Evolutionary conservation across 164 flowering plant genomes (phyloP).

Genomic region (Magnolia sinica): DNA sequence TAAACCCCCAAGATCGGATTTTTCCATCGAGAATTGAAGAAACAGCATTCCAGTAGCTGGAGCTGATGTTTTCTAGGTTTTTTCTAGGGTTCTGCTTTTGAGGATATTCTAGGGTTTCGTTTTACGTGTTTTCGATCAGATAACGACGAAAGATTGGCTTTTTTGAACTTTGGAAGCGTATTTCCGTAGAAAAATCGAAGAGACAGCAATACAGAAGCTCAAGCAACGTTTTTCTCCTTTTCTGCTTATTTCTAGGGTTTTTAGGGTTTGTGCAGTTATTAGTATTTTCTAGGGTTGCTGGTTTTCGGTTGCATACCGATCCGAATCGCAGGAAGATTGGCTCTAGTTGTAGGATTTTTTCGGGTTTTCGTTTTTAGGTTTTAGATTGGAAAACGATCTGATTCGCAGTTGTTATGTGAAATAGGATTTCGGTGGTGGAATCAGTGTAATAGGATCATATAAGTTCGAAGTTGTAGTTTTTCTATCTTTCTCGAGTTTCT

Average conservation of each 20-base stretch:
- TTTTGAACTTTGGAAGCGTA: not conserved
- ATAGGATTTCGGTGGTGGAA: not conserved
- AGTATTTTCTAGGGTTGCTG: too few species aligned
- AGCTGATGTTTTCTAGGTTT: not conserved
- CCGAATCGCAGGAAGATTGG: too few species aligned
- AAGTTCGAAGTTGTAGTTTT: not conserved
- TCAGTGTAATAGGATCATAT: not conserved
- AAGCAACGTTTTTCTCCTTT: not conserved
- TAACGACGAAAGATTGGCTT: not conserved
- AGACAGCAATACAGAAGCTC: not conserved
- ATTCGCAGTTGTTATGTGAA: not conserved
- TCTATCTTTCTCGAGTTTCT: not conserved
- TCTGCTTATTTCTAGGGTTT: not conserved
- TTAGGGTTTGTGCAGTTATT: too few species aligned
- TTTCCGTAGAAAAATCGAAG: not conserved
- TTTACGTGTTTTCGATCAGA: not conserved
- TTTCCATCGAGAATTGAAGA: not conserved
- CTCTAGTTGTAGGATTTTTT: not conserved
- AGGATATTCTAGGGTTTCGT: not conserved
- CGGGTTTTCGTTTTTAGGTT: not conserved
- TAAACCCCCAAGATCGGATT: constrained; percentile 11
- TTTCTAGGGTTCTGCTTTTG: not conserved
- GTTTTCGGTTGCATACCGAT: too few species aligned
- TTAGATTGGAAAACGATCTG: not conserved
- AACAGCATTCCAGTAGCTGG: not conserved